Conservation (phyloP, 1,139 yeast genomes). For the Saccharomyces pastorianus region DNA sequence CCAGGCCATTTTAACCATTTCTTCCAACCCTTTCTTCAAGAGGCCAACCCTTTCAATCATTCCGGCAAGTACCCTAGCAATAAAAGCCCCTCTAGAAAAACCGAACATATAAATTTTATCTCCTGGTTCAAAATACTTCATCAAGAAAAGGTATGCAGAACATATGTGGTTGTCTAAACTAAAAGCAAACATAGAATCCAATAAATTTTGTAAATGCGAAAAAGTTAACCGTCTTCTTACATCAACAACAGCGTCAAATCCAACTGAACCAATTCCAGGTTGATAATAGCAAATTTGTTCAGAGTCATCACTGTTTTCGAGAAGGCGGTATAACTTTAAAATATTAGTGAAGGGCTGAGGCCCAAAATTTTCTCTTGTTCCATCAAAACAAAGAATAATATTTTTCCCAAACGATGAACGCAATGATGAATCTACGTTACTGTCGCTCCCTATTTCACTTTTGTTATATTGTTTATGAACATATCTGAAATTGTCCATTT, state of each 20-base stretch:
- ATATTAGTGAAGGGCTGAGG: conserved; percentile 49
- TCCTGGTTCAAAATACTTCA: conserved; percentile 40
- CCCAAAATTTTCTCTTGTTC: conserved; percentile 54
- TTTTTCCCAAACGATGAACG: conserved; percentile 26
- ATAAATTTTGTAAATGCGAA: conserved; percentile 21
- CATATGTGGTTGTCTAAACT: conserved; percentile 48
- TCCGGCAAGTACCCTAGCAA: conserved; percentile 54
- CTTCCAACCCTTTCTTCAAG: conserved; percentile 44
- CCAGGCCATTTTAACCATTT: conserved; percentile 53
- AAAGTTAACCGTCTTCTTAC: conserved; percentile 16
- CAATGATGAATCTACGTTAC: not conserved
- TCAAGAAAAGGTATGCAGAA: conserved; percentile 47
- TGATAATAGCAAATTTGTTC: conserved; percentile 53
- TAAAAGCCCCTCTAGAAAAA: conserved; percentile 58
- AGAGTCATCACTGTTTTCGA: conserved; percentile 38
- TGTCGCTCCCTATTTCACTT: not conserved
- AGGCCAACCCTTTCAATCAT: conserved; percentile 57
- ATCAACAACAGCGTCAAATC: conserved; percentile 33
- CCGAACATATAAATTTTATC: conserved; percentile 53
- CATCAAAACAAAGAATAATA: conserved; percentile 53
- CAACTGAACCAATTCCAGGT: conserved; percentile 54
- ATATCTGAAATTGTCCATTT: not conserved
- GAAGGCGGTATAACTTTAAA: conserved; percentile 43
- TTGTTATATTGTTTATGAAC: not conserved
- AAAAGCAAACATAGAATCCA: conserved; percentile 48